These are phyloP conservation scores for Phaeolepiota aurea DNA, from an alignment of 768 basidiomycete genomes.

Conservation along the genomic window DNA sequence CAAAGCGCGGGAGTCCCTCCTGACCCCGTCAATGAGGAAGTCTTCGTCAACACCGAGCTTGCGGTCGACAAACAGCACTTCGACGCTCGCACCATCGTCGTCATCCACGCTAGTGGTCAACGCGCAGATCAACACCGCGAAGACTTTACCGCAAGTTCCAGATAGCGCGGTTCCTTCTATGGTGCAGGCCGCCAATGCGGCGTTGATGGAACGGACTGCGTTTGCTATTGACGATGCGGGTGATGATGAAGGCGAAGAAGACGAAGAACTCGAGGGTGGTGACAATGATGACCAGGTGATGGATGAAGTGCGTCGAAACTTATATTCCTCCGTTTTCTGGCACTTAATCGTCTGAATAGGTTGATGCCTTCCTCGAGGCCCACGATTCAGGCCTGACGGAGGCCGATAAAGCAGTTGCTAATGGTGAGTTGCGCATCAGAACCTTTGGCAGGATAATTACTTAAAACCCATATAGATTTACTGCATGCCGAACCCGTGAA, in stretches of 20 bases:
- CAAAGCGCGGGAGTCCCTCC: conserved; percentile 77
- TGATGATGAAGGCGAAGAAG: conserved; percentile 74
- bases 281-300: conserved; percentile 59
- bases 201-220: conserved; percentile 84
- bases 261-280: conserved; percentile 50
- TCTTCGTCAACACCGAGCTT: conserved; percentile 50
- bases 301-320: conserved; percentile 60
- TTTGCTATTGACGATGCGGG: conserved; percentile 97
- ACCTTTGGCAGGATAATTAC: too few species aligned
- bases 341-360: conserved; percentile 29
- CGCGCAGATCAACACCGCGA: conserved; percentile 20
- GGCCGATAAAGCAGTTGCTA: conserved; percentile 69
- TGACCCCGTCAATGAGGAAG: conserved; percentile 62
- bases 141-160: conserved; percentile 21
- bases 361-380: conserved; percentile 91
- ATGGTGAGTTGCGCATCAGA: conserved; percentile 62
- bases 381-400: conserved; percentile 82
- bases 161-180: conserved; percentile 51
- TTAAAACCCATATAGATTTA: conserved; percentile 44
- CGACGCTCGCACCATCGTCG: conserved; percentile 25
- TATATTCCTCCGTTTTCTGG: conserved; percentile 2
- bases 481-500: conserved; percentile 54
- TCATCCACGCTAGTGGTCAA: conserved; percentile 47
- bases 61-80: conserved; percentile 17
- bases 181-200: conserved; percentile 70